These are phyloP conservation scores for Cupressus sempervirens DNA, from an alignment of 75 land plant genomes.

Conservation along the genomic window DNA sequence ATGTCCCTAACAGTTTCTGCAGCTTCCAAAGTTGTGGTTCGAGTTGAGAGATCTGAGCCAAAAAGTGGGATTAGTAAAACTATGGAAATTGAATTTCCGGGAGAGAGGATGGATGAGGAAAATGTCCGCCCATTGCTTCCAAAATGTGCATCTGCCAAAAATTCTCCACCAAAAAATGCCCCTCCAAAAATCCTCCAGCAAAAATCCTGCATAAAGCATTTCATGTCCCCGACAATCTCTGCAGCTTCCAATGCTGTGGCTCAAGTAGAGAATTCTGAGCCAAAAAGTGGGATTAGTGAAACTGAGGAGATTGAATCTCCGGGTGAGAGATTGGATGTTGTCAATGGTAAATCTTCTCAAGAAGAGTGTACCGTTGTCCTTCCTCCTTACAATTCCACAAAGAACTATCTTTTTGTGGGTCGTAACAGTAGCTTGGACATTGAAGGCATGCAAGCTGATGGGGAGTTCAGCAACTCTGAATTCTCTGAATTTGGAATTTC, in stretches of 20 bases:
- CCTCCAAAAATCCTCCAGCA: too few relatives aligned
- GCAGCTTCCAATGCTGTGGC: too few relatives aligned
- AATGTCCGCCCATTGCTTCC: too few relatives aligned
- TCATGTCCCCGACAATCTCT: too few relatives aligned
- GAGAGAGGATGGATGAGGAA: background rate
- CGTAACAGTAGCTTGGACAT: slow-evolving; percentile 27
- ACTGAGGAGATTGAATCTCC: too few relatives aligned
- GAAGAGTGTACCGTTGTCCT: slow-evolving; percentile 11
- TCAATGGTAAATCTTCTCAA: background rate
- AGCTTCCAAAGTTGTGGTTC: slow-evolving; percentile 32
- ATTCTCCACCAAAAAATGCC: too few relatives aligned
- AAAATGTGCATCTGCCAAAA: too few relatives aligned
- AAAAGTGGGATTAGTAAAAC: too few relatives aligned
- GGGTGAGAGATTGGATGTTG: background rate
- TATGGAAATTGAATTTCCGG: too few relatives aligned
- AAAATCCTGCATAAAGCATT: too few relatives aligned
- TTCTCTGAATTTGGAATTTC: slow-evolving; percentile 12
- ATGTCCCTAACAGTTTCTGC: slow-evolving; percentile 66
- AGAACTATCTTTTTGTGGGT: slow-evolving; percentile 24
- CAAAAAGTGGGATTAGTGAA: too few relatives aligned
- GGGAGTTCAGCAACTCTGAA: slow-evolving; percentile 4
- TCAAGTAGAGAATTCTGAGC: too few relatives aligned
- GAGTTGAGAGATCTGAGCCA: slow-evolving; percentile 25
- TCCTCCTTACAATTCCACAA: slow-evolving; percentile 54
- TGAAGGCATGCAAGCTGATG: background rate